phyloP scores from a whole-genome alignment of 148 eudicot genomes.

The Silene latifolia region DNA sequence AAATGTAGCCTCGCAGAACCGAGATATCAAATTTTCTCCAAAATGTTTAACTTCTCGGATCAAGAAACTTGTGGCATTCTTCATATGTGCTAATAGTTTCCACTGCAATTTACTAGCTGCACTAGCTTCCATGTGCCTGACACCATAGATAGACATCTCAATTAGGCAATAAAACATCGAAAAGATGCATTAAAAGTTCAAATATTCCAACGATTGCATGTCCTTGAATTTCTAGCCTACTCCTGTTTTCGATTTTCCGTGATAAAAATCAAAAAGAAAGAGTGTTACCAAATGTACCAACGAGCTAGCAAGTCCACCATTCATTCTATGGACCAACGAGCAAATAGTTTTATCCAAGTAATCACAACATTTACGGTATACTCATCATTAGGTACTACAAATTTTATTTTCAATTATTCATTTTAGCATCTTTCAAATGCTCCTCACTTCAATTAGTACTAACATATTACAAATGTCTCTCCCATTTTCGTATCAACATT shows the following conservation, averaged over 20 bases:
- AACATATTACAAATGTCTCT: no score
- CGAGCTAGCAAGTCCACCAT: background rate
- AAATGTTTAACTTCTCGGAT: conserved; percentile 38
- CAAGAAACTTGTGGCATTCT: conserved; percentile 44
- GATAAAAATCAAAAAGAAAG: background rate
- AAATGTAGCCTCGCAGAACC: conserved; percentile 44
- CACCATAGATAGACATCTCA: conserved; percentile 10
- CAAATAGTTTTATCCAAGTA: background rate
- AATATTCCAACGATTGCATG: background rate
- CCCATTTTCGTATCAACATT: background rate
- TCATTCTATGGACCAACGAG: background rate
- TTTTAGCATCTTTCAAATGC: background rate
- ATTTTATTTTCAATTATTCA: background rate
- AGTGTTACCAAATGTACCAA: background rate
- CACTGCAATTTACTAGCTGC: conserved; percentile 43
- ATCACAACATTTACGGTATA: background rate
- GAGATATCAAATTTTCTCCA: conserved; percentile 37
- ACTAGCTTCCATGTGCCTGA: conserved; percentile 52
- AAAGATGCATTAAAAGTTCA: background rate
- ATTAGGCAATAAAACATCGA: conserved; percentile 7
- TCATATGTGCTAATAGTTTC: conserved; percentile 48
- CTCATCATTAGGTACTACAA: background rate
- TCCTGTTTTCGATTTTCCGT: background rate
- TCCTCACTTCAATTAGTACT: background rate
- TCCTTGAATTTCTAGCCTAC: background rate